Conservation (phyloP, 2,329 filamentous ascomycete genomes). For the Aspergillus ibericus region DNA sequence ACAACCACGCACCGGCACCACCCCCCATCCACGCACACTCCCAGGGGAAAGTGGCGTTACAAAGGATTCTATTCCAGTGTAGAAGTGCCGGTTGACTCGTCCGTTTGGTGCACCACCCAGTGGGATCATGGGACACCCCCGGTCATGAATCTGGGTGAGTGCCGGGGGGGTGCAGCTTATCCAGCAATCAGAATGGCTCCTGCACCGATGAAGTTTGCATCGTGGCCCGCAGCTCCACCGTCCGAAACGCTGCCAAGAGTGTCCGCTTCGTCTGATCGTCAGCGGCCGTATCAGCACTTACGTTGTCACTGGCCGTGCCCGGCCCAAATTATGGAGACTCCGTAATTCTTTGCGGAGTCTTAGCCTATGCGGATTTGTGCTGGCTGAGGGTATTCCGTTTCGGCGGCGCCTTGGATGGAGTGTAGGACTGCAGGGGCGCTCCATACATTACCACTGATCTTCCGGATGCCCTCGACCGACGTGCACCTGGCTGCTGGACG, state of each 20-base stretch:
- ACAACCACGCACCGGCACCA: neutral
- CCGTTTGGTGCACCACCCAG: neutral
- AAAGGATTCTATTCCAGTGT: neutral
- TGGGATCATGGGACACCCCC: neutral
- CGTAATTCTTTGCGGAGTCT: slow-evolving; percentile 14
- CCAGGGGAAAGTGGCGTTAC: neutral
- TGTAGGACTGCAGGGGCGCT: neutral
- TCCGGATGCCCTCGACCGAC: neutral
- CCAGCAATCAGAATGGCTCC: slow-evolving; percentile 15
- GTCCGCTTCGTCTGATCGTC: slow-evolving; percentile 20
- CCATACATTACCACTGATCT: slow-evolving; percentile 1
- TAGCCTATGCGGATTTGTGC: slow-evolving; percentile 7
- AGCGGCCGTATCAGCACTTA: slow-evolving; percentile 23
- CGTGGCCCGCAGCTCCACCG: slow-evolving; percentile 20
- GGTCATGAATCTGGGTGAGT: neutral
- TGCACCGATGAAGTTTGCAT: slow-evolving; percentile 7
- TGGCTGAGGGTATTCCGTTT: slow-evolving; percentile 3
- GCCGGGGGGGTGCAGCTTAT: neutral
- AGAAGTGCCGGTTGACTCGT: neutral
- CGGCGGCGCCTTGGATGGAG: neutral
- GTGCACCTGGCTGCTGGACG: neutral
- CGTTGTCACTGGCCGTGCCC: slow-evolving; percentile 19
- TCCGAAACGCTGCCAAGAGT: slow-evolving; percentile 26
- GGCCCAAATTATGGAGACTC: slow-evolving; percentile 12
- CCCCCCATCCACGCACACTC: neutral